phyloP scores from a whole-genome alignment of 345 rosid genomes.

The Rhodamnia argentea region DNA sequence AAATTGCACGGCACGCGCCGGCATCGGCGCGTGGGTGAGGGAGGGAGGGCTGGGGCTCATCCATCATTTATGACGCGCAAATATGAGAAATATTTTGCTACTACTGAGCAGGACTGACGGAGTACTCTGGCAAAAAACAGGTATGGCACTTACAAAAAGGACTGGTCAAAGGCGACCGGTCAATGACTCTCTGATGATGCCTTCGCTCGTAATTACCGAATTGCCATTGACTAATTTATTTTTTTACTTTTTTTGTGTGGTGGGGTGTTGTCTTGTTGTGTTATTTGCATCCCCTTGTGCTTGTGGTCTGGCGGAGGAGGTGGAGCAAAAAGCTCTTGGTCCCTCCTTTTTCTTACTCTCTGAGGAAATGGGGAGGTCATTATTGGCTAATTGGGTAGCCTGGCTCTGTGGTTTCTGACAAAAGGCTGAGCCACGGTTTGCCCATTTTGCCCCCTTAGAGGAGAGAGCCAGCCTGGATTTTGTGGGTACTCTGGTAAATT shows the following conservation, averaged over 20 bases:
- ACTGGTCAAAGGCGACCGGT: constrained; percentile 50
- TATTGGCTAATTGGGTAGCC: constrained; percentile 27
- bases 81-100: constrained; percentile 2
- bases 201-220: constrained; percentile 3
- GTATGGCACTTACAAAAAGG: constrained; percentile 8
- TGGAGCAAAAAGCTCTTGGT: background rate
- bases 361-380: constrained; percentile 3
- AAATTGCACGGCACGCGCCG: background rate
- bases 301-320: background rate
- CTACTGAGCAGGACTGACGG: background rate
- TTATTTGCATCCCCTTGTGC: background rate
- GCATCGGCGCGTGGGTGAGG: background rate
- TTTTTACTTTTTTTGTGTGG: constrained; percentile 7
- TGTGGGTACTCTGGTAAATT: background rate
- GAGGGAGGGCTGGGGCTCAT: background rate
- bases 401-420: constrained; percentile 26
- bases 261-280: background rate
- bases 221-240: constrained; percentile 16
- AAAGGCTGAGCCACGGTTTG: constrained; percentile 10
- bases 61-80: constrained; percentile 18
- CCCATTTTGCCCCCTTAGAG: constrained; percentile 12
- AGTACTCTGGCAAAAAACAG: background rate
- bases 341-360: background rate
- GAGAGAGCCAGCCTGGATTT: background rate
- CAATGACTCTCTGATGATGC: constrained; percentile 25